These are phyloP conservation scores for Paspalum vaginatum DNA, from an alignment of 176 grass and related monocot genomes.

Conservation along the genomic window DNA sequence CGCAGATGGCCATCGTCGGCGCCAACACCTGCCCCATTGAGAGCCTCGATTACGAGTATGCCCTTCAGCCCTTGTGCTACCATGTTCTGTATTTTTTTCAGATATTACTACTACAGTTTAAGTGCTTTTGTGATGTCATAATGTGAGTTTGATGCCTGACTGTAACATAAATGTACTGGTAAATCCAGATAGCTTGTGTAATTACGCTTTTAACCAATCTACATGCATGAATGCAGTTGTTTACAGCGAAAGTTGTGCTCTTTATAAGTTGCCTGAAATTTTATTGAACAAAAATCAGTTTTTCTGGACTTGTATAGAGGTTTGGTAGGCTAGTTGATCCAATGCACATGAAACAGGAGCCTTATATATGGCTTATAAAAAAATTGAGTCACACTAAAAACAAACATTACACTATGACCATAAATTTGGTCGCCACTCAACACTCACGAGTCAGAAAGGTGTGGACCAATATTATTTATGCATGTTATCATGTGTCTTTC, in stretches of 20 bases:
- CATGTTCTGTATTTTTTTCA: background rate
- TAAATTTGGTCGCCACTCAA: background rate
- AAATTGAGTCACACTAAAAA: background rate
- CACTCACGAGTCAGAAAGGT: background rate
- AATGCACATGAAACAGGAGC: background rate
- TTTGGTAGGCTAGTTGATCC: background rate
- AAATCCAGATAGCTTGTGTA: background rate
- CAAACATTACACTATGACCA: background rate
- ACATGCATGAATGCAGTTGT: background rate
- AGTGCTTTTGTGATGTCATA: no score
- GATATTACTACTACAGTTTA: background rate
- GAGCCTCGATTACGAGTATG: constrained; percentile 82
- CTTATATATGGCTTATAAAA: no score
- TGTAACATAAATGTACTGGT: background rate
- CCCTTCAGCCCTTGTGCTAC: background rate
- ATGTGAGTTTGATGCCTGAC: background rate
- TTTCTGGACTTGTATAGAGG: background rate
- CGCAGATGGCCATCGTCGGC: constrained; percentile 77
- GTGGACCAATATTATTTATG: background rate
- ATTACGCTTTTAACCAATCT: background rate
- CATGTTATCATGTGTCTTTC: background rate
- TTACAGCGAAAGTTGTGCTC: background rate
- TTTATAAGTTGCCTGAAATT: background rate
- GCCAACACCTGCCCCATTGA: constrained; percentile 71
- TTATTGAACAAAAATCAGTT: background rate